Base-by-base conservation (phyloP, 2,329 filamentous ascomycete species). In the Fusarium anthophilum region DNA sequence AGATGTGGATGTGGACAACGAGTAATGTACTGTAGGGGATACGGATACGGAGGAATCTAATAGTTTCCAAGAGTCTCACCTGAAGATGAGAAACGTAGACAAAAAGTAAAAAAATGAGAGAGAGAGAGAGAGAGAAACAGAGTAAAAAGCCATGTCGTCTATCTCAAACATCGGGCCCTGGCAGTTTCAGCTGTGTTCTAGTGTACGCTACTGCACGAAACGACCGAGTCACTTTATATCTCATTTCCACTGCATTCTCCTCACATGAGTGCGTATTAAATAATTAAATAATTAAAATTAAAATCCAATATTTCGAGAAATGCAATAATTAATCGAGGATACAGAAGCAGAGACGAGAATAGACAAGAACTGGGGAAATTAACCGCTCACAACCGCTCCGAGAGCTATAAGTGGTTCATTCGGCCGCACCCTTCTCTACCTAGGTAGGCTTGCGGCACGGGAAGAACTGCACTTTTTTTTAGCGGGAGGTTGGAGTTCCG, bases 331-430 rank as follows among this genome's bases (percentile, higher is more conserved):
- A 15, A 6, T 32, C n/a, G 4, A 50, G 18, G 41, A 22, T 17
- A 28, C 17, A 20, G 32, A 48, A 38, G 35, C 26, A n/a, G 17
- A 32, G 44, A 44, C 41, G 24, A 50, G 58, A 30, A 45, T 41
- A 41, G 43, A 41, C 43, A 65, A 28, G 32, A 20, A 30, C 14
- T 18, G 37, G 55, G 26, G 53, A 22, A 73, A 59, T 66, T 73
- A 75, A 70, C 57, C 72, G 72, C 72, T 63, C 41, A 64, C 70
- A 75, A 69, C 65, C 72, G 72, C 72, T 41, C 51, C 37, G 44
- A 28, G 24, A 53, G 56, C 41, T 43, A 17, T 70, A 61, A 62
- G 69, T 70, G 72, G 72, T 30, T 62, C 59, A 30, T 38, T 66
- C 51, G 55, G 55, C 70, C 70, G 63, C 69, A 72, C 35, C 56